Evolutionary conservation across 2,329 filamentous ascomycete genomes (phyloP), one percentile per base, ranked within the genome.

Genomic region (Ophiocordyceps camponoti-floridani): DNA sequence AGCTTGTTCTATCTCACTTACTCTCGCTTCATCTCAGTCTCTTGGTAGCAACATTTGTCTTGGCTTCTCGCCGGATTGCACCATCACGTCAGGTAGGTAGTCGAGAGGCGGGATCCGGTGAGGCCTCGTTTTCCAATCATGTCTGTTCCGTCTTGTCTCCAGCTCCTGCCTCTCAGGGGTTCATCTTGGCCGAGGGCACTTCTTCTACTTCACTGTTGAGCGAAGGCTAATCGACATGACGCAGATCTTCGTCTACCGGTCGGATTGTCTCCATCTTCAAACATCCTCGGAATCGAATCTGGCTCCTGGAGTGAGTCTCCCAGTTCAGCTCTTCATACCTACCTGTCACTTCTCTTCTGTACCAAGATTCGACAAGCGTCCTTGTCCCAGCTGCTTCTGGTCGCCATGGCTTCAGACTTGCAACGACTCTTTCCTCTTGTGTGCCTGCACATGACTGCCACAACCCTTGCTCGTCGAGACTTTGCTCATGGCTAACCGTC

Each of bases 1-100:
- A 74, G 67, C 69, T 72, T 62, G 67, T 66, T 68, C 69, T 67
- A 72, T 73, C 66, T 69, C 70, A 68, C 66, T 70, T 68, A 69
- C 64, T 63, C 66, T 73, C 68, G 66, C 69, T 75, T 70, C 65
- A 67, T 66, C 58, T 62, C 64, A 64, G 58, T 61, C 60, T 62
- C 65, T 67, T 72, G 70, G 69, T 67, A 67, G 61, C 64, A 63
- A 61, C 63, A 62, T 65, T 62, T 62, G 56, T 56, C 60, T 52
- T 59, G 56, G 54, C 55, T 50, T 47, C 50, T 52, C 53, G 45
- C 55, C 54, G 54, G 53, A 52, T 50, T 52, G 48, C 49, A 46
- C 47, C 51, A 50, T 50, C 54, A 56, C 52, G 48, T 52, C 54
- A 58, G 51, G 47, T 56, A 58, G 51, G 47, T 56, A 57, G 49